phyloP scores from a whole-genome alignment of 805 yeast species.

The Candida adriatica region DNA sequence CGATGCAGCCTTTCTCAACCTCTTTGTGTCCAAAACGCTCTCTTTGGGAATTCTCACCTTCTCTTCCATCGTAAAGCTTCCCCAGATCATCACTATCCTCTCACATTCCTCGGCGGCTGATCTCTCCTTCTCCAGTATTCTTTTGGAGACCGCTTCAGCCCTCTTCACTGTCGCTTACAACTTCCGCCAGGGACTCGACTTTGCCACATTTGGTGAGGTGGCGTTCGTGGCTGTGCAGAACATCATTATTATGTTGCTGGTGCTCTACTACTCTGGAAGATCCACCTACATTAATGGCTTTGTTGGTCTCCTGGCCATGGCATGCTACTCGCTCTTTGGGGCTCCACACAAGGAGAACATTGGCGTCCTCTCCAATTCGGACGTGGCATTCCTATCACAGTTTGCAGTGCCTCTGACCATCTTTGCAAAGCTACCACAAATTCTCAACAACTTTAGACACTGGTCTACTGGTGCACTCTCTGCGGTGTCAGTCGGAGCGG shows the following conservation, averaged over 20 bases:
- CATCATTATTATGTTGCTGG: constrained; percentile 24
- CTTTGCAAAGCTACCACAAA: constrained; percentile 36
- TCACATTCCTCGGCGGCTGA: constrained; percentile 28
- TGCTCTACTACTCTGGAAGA: constrained; percentile 18
- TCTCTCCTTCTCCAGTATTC: constrained; percentile 26
- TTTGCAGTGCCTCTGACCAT: constrained; percentile 31
- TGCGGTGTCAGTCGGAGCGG: constrained; percentile 30
- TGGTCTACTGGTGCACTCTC: constrained; percentile 38
- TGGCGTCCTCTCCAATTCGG: constrained; percentile 19
- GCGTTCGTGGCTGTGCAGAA: constrained; percentile 31
- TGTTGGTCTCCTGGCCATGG: constrained; percentile 14
- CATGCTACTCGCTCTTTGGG: constrained; percentile 19
- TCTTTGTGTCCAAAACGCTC: constrained; percentile 27
- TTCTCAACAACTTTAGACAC: constrained; percentile 27
- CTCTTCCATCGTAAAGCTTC: constrained; percentile 33
- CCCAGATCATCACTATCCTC: constrained; percentile 32
- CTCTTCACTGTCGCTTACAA: constrained; percentile 30
- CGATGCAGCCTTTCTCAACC: constrained; percentile 21
- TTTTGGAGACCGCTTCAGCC: constrained; percentile 29
- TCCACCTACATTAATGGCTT: constrained; percentile 14
- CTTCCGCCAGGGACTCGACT: constrained; percentile 29
- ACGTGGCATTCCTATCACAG: constrained; percentile 23
- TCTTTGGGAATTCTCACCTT: constrained; percentile 31
- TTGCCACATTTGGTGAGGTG: constrained; percentile 33
- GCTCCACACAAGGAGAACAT: constrained; percentile 9